Base-by-base conservation (phyloP, 140 eudicot genomes). In the Senecio squalidus region DNA sequence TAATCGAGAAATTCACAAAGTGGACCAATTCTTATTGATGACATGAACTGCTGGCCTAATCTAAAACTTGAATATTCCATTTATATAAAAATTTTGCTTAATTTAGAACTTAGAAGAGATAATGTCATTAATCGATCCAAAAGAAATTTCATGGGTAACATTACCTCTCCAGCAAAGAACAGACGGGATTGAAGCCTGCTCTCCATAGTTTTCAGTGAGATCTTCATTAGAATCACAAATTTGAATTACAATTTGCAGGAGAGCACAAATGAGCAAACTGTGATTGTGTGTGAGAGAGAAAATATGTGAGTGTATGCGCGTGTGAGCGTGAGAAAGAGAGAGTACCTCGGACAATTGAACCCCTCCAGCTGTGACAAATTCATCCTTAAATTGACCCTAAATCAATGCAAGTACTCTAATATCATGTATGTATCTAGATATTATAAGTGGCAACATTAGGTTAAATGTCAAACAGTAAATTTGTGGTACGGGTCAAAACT, bases 321-420 rank as follows among this genome's bases (percentile, higher is more conserved):
- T n/a, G n/a, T n/a, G n/a, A n/a, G n/a, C n/a, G n/a, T n/a, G n/a
- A n/a, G n/a, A 49, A 58, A 58, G 72, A 50, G 71, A 57, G 69
- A 41, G 47, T 41, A 86, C 98, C 94, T 91, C 98, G 6, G 96
- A 83, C 71, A 91, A 79, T 6, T 96, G 98, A 80, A 91, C 91
- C 14, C 98, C 98, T 55, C 96, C 98, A 30, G 98, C 96, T 62
- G 95, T 86, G 64, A 91, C 98, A 50, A 91, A 91, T 77, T 91
- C 98, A 65, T 91, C 98, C 87, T 91, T 91, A 50, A 86, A 91
- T 83, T 83, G 85, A 38, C 96, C 98, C 98, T 91, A 56, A 48
- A 40, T 16, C 40, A 44, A 29, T 31, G 39, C 49, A 75, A 0
- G 24, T 50, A 36, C 47, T 40, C 20, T 23, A 3, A 41, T 48